phyloP scores from a whole-genome alignment of 1,139 yeast genomes.

The Scheffersomyces lignicola region DNA sequence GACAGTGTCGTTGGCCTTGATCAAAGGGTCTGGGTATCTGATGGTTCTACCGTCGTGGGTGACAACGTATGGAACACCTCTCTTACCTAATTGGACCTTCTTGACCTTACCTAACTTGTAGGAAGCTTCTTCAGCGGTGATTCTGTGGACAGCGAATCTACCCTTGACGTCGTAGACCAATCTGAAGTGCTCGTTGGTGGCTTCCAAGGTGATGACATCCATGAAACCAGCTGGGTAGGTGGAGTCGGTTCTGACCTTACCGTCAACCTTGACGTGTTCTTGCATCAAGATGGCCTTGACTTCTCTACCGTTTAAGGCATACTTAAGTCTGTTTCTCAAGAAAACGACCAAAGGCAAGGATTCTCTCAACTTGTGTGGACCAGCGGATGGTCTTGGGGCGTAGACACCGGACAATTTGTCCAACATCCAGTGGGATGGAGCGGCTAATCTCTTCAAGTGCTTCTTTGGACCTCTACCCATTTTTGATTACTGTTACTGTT shows the following conservation, averaged over 20 bases:
- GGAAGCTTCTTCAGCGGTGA: slow-evolving; percentile 96
- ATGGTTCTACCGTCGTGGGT: slow-evolving; percentile 99
- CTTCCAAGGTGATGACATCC: slow-evolving; percentile 96
- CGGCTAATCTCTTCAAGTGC: slow-evolving; percentile 47
- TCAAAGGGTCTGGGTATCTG: slow-evolving; percentile 98
- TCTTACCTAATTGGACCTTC: slow-evolving; percentile 97
- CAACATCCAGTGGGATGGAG: slow-evolving; percentile 99
- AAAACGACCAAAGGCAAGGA: slow-evolving; percentile 97
- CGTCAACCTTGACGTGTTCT: slow-evolving; percentile 98
- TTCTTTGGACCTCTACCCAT: slow-evolving; percentile 41
- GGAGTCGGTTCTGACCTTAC: slow-evolving; percentile 98
- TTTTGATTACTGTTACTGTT: slow-evolving; percentile 8
- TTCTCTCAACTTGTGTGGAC: slow-evolving; percentile 99
- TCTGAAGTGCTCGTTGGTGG: slow-evolving; percentile 99
- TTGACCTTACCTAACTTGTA: slow-evolving; percentile 98
- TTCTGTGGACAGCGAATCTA: slow-evolving; percentile 99
- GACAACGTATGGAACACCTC: slow-evolving; percentile 96
- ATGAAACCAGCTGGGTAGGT: slow-evolving; percentile 99
- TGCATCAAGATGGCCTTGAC: slow-evolving; percentile 99
- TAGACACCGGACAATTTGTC: slow-evolving; percentile 99
- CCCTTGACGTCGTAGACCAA: slow-evolving; percentile 97
- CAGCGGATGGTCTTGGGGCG: slow-evolving; percentile 99
- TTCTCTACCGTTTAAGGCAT: slow-evolving; percentile 99
- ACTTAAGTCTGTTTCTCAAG: slow-evolving; percentile 99
- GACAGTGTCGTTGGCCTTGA: slow-evolving; percentile 96